Conservation (phyloP, 495 filamentous ascomycete genomes). For the Baudoinia panamericana region DNA sequence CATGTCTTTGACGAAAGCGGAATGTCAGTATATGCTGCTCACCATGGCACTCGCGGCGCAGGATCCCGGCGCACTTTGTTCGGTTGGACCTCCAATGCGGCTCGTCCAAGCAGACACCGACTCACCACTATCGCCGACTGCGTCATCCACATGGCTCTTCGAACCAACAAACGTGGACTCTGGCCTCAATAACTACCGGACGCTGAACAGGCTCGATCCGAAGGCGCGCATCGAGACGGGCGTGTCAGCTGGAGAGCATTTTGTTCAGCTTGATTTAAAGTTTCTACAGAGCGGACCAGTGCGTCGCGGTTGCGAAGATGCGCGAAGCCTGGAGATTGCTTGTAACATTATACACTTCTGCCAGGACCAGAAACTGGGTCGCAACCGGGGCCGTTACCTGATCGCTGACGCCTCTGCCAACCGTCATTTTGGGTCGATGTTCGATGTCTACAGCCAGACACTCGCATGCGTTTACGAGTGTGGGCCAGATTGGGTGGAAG, state of each 20-base stretch:
- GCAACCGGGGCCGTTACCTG: constrained; percentile 17
- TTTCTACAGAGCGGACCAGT: constrained; percentile 14
- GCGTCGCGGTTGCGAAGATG: constrained; percentile 6
- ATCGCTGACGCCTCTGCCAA: constrained; percentile 7
- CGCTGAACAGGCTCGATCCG: constrained; percentile 9
- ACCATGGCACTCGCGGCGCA: constrained; percentile 22
- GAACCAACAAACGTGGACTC: constrained; percentile 24
- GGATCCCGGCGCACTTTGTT: constrained; percentile 24
- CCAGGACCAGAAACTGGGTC: constrained; percentile 15
- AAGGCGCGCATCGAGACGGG: constrained; percentile 10
- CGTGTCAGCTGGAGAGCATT: constrained; percentile 19
- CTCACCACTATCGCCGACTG: constrained; percentile 16
- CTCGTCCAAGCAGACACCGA: constrained; percentile 1
- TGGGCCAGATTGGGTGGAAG: constrained; percentile 21
- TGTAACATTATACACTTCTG: constrained; percentile 17
- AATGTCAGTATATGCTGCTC: constrained; percentile 25
- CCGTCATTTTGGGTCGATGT: constrained; percentile 20
- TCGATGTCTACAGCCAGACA: constrained; percentile 23
- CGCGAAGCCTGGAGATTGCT: constrained; percentile 15
- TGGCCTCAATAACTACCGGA: constrained; percentile 19
- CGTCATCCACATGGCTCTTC: constrained; percentile 20
- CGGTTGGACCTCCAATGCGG: constrained; percentile 21
- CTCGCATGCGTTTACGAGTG: constrained; percentile 23
- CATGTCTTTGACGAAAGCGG: constrained; percentile 7
- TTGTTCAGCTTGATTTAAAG: constrained; percentile 22